Evolutionary conservation across 225 moss, liverwort and hornwort species (phyloP).

Genomic region (Polytrichum formosum): DNA sequence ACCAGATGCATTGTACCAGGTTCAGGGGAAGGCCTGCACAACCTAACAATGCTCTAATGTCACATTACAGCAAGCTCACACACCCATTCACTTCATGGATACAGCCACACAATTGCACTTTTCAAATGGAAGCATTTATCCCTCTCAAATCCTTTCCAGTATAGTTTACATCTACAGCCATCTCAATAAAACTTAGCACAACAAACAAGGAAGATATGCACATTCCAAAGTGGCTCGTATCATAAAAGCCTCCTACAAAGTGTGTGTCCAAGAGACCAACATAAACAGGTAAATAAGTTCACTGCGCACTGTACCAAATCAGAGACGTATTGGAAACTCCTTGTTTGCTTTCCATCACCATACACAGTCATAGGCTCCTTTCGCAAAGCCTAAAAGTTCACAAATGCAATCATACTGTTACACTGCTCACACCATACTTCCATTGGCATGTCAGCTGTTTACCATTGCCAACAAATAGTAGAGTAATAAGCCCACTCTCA

Average conservation of each 20-base stretch:
- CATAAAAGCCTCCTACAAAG: neutral
- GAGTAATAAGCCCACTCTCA: neutral
- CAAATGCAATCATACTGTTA: neutral
- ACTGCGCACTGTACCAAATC: constrained; percentile 26
- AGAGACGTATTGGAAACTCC: constrained; percentile 49
- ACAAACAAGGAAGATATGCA: neutral
- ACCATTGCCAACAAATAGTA: neutral
- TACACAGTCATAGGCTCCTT: constrained; percentile 54
- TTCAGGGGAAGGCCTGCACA: neutral
- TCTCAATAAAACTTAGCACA: neutral
- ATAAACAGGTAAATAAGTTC: neutral
- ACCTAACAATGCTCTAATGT: neutral
- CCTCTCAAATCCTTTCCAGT: neutral
- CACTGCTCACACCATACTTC: neutral
- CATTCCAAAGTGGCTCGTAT: neutral
- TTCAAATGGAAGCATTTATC: too few relatives aligned
- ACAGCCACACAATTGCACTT: too few relatives aligned
- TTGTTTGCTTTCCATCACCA: constrained; percentile 50
- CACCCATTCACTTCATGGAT: too few relatives aligned
- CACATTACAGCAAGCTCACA: neutral
- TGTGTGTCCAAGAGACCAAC: neutral
- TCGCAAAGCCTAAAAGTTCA: constrained; percentile 25
- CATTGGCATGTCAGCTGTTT: neutral
- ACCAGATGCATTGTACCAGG: neutral
- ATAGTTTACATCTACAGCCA: neutral